These are phyloP conservation scores for Diplodia sapinea DNA, from an alignment of 2,329 filamentous ascomycete genomes.

Conservation along the genomic window DNA sequence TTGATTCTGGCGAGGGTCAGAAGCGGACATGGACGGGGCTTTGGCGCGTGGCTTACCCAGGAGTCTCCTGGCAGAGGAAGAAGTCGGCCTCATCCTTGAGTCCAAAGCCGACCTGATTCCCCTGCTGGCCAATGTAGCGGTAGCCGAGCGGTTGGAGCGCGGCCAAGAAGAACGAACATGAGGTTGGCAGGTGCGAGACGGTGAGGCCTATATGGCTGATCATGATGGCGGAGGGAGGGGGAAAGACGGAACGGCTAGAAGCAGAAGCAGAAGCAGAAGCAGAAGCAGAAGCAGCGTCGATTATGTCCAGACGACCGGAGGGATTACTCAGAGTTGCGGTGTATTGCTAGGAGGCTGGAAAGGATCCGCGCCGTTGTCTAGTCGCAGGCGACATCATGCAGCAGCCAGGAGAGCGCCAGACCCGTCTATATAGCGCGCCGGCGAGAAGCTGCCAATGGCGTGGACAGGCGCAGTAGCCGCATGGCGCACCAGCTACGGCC, in stretches of 20 bases:
- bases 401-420: background rate
- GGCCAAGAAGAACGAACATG: slow-evolving; percentile 82
- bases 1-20: slow-evolving; percentile 45
- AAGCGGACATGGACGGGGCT: background rate
- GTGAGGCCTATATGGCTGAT: slow-evolving; percentile 68
- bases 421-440: slow-evolving; percentile 26
- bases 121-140: slow-evolving; percentile 68
- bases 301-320: background rate
- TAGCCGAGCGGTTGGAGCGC: slow-evolving; percentile 80
- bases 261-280: background rate
- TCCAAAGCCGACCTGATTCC: slow-evolving; percentile 66
- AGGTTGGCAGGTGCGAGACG: slow-evolving; percentile 78
- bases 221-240: slow-evolving; percentile 50
- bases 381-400: background rate
- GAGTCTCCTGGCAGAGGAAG: slow-evolving; percentile 67
- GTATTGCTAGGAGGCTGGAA: slow-evolving; percentile 17
- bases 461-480: slow-evolving; percentile 20
- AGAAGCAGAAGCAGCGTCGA: too few relatives aligned
- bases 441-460: slow-evolving; percentile 20
- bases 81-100: slow-evolving; percentile 66
- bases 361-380: background rate
- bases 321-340: slow-evolving; percentile 28
- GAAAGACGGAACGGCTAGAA: background rate
- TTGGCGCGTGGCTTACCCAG: slow-evolving; percentile 53
- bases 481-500: background rate